phyloP scores from a whole-genome alignment of 345 rosid species.

The Euphorbia pulcherrima region DNA sequence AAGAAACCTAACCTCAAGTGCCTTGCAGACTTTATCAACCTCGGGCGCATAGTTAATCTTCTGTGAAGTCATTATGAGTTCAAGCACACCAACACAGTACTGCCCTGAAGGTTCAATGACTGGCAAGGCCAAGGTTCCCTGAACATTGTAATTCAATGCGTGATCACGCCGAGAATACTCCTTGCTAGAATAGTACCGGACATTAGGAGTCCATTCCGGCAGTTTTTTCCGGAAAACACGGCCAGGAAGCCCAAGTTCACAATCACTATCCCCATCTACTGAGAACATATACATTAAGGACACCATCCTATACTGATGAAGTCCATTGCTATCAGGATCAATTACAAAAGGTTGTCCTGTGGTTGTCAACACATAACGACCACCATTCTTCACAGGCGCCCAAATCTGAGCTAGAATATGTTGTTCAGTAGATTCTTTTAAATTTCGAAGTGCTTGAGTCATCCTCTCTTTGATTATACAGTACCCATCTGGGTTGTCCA shows the following conservation, averaged over 20 bases:
- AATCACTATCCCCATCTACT: constrained; percentile 64
- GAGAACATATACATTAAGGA: constrained; percentile 72
- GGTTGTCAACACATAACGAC: constrained; percentile 66
- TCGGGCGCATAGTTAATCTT: constrained; percentile 84
- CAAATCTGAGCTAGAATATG: constrained; percentile 88
- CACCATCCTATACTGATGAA: constrained; percentile 81
- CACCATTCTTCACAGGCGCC: constrained; percentile 71
- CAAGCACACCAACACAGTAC: constrained; percentile 83
- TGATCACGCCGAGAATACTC: constrained; percentile 79
- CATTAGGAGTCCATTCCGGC: constrained; percentile 97
- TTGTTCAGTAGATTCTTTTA: constrained; percentile 82
- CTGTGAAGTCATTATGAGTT: constrained; percentile 82
- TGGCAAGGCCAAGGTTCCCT: constrained; percentile 86
- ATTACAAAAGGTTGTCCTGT: constrained; percentile 90
- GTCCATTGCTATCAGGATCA: constrained; percentile 62
- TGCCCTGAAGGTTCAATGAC: constrained; percentile 78
- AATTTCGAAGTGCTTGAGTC: constrained; percentile 74
- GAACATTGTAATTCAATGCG: constrained; percentile 67
- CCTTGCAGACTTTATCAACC: constrained; percentile 97
- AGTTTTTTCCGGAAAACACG: constrained; percentile 77
- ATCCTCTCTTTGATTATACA: constrained; percentile 75
- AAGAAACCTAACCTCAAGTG: constrained; percentile 76
- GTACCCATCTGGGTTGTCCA: constrained; percentile 56
- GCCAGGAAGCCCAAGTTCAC: constrained; percentile 86
- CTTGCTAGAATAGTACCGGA: constrained; percentile 75